phyloP scores from a whole-genome alignment of 805 yeast species.

The Blastobotrys mokoenaii region DNA sequence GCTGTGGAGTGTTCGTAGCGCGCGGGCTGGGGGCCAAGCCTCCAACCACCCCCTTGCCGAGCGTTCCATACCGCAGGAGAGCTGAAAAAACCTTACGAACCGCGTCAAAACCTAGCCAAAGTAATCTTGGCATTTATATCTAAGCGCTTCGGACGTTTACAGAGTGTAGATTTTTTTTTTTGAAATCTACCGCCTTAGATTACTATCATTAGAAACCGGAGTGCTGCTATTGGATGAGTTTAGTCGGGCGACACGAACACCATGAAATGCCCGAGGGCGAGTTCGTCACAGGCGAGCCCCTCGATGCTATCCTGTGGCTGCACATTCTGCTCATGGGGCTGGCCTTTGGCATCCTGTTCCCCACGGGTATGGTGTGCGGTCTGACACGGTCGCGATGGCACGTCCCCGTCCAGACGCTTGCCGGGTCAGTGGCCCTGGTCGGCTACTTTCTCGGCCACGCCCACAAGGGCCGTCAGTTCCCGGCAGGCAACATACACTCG shows the following conservation, averaged over 20 bases:
- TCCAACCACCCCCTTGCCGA: too few relatives aligned
- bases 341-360: slow-evolving; percentile 33
- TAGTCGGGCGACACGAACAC: slow-evolving; percentile 9
- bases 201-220: background rate
- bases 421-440: slow-evolving; percentile 27
- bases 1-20: too few relatives aligned
- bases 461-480: slow-evolving; percentile 30
- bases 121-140: too few relatives aligned
- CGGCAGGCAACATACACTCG: slow-evolving; percentile 28
- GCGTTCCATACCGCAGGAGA: too few relatives aligned
- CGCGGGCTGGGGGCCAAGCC: too few relatives aligned
- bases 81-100: too few relatives aligned
- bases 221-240: background rate
- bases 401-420: slow-evolving; percentile 30
- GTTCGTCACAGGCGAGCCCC: slow-evolving; percentile 14
- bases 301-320: slow-evolving; percentile 20
- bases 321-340: slow-evolving; percentile 30
- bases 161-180: too few relatives aligned
- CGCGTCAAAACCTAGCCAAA: too few relatives aligned
- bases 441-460: slow-evolving; percentile 34
- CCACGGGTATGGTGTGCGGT: slow-evolving; percentile 34
- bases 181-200: too few relatives aligned
- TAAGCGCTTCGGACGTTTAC: too few relatives aligned
- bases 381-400: slow-evolving; percentile 30
- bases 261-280: slow-evolving; percentile 17